Evolutionary conservation across 2,329 filamentous ascomycete genomes (phyloP), one percentile per base, ranked within the genome.

Genomic region (Botrytis squamosa): DNA sequence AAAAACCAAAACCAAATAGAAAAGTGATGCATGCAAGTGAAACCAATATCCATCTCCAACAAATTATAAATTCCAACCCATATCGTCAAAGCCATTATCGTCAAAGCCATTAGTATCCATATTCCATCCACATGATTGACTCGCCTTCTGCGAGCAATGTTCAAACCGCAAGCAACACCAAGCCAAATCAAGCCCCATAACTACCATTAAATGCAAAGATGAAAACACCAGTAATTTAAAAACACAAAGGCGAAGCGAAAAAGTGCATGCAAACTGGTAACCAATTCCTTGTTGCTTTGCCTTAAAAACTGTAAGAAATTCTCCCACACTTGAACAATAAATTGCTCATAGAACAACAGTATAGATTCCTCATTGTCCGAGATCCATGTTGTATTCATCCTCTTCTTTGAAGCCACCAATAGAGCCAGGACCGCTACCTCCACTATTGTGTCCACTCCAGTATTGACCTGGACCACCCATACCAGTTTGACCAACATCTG

Each of bases 321-420:
- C 25, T 36, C 44, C 20, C 36, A 52, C 62, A 65, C 25, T 36
- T 25, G 38, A 14, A 57, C 36, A 44, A 62, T 18, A 20, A 55
- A 69, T 63, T 40, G 38, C 44, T 42, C 72, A 36, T 52, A 63
- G 55, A 66, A 36, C 59, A 36, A 49, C 62, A 42, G 25, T 7
- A 70, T 29, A 16, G 36, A 64, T 76, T 76, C 73, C 38, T 79
- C 83, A 84, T 78, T 85, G 83, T 73, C 84, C 87, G 77, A 90
- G 83, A 77, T 96, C 93, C 93, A 97, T 97, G 80, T 90, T 90
- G 80, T 93, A 97, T 84, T 97, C 95, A 78, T 98, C 95, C 83
- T 98, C 95, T 82, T 97, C 95, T 83, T 97, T 97, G 84, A 98
- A 93, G 81, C 91, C 91, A 81, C 91, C 91, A 80, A 93, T 86